Percentiles rank a stretch among this genome's conserved stretches.
phyloP scores from a whole-genome alignment of 495 filamentous ascomycete species.

The Hyaloscypha hepaticicola region DNA sequence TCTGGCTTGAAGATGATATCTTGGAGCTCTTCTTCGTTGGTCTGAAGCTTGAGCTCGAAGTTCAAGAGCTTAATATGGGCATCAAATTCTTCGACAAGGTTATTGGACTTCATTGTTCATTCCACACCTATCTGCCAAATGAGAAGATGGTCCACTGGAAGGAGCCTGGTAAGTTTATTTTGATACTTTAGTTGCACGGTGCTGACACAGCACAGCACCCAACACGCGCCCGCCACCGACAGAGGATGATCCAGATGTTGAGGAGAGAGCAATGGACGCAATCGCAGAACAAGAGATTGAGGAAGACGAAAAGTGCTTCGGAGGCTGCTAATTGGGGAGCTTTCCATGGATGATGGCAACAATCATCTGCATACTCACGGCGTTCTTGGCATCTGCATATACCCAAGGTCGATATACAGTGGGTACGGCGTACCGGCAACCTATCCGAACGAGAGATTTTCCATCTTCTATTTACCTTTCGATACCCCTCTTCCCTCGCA shows the following conservation, averaged over 20 bases:
- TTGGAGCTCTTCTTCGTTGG: slow-evolving; percentile 64
- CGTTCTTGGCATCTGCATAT: background rate
- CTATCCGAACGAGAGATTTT: background rate
- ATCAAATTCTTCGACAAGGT: slow-evolving; percentile 60
- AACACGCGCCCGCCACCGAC: slow-evolving; percentile 29
- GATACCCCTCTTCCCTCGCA: slow-evolving; percentile 1
- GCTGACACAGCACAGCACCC: slow-evolving; percentile 14
- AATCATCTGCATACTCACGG: background rate
- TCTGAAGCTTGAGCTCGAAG: slow-evolving; percentile 68
- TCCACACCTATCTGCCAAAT: slow-evolving; percentile 67
- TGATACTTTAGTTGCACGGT: background rate
- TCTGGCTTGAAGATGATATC: slow-evolving; percentile 66
- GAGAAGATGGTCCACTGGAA: slow-evolving; percentile 58
- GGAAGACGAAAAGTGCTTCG: slow-evolving; percentile 14
- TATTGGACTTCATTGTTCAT: slow-evolving; percentile 56
- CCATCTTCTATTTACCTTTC: background rate
- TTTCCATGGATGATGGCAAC: background rate
- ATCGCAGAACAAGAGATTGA: slow-evolving; percentile 11
- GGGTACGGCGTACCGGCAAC: slow-evolving; percentile 1
- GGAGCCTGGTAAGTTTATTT: slow-evolving; percentile 24
- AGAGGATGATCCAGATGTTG: slow-evolving; percentile 27
- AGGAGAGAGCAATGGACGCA: slow-evolving; percentile 21
- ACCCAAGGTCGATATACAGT: background rate
- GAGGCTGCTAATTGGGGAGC: background rate
- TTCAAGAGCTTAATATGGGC: slow-evolving; percentile 63